phyloP scores from a whole-genome alignment of 345 rosid species.

The Durio zibethinus region DNA sequence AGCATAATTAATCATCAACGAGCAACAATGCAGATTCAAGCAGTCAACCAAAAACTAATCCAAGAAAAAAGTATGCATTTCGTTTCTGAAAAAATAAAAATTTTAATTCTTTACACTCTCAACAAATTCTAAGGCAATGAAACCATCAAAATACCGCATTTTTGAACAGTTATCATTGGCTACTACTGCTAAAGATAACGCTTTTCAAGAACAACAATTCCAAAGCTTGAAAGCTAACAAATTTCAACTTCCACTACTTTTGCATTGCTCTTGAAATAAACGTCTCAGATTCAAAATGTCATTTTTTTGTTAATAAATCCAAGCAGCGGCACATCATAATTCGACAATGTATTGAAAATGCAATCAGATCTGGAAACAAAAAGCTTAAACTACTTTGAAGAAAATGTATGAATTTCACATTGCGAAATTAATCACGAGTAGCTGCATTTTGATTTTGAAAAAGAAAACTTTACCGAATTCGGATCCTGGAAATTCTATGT shows the following conservation, averaged over 20 bases:
- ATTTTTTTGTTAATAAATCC: background rate
- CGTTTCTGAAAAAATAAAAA: background rate
- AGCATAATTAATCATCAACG: background rate
- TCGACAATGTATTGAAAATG: background rate
- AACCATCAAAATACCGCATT: background rate
- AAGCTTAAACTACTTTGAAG: background rate
- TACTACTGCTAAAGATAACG: background rate
- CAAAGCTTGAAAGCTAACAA: background rate
- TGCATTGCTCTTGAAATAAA: background rate
- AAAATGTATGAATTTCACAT: background rate
- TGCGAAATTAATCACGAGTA: background rate
- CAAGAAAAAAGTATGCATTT: background rate
- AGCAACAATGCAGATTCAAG: background rate
- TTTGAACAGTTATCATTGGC: background rate
- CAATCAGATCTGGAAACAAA: slow-evolving; percentile 4
- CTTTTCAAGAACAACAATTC: background rate
- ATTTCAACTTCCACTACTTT: background rate
- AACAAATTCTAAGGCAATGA: background rate
- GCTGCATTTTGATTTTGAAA: background rate
- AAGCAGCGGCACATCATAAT: background rate
- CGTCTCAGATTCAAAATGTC: background rate
- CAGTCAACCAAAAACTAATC: background rate
- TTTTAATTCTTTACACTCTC: background rate
- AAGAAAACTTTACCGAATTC: background rate
- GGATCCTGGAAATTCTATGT: background rate